Evolutionary conservation across 768 basidiomycete species (phyloP), one percentile per base, ranked within the genome.

Genomic region (Suillus clintonianus): DNA sequence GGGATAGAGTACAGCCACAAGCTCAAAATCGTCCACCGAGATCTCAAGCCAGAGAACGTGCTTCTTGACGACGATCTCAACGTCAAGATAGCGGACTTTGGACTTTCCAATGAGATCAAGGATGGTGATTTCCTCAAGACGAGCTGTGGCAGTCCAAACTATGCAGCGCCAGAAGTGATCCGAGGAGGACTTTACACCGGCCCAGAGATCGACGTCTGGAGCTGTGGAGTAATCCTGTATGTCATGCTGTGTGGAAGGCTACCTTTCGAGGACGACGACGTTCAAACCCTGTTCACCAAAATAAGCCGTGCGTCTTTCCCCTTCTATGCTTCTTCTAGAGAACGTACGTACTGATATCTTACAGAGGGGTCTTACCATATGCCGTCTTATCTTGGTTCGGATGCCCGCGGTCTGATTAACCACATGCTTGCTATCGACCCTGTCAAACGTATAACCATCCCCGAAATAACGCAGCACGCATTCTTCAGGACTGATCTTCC

Each of bases 81-180:
- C 70, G 89, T 99, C 78, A 99, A 99, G 79, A 98, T 99, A 66
- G 96, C 95, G n/a, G 97, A 99, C 81, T 99, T 99, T 74, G 97
- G 97, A 2, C 82, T 99, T 60, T 93, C 93, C 3, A 98, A 96
- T 75, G 91, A 96, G 73, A 96, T 98, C 80, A 90, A 89, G 71
- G 97, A 99, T 70, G 97, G 97, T 1, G 94, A 95, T 72, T 99
- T 98, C 76, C 81, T 99, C 62, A 94, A 95, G 71, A 99, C 97
- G 10, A 96, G 94, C 68, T 99, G 97, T 75, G 97, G 97, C 1
- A 95, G 94, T 74, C 97, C 97, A 1, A 99, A 99, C 76, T 99
- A 99, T 70, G 97, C 97, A 61, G 97, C 97, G 0, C 97, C 97
- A 2, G 97, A 99, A 73, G 97, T 99, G 70, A 97, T 99, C 67